Evolutionary conservation across 163 green algal genomes (phyloP).

Genomic region (Volvox carteri): DNA sequence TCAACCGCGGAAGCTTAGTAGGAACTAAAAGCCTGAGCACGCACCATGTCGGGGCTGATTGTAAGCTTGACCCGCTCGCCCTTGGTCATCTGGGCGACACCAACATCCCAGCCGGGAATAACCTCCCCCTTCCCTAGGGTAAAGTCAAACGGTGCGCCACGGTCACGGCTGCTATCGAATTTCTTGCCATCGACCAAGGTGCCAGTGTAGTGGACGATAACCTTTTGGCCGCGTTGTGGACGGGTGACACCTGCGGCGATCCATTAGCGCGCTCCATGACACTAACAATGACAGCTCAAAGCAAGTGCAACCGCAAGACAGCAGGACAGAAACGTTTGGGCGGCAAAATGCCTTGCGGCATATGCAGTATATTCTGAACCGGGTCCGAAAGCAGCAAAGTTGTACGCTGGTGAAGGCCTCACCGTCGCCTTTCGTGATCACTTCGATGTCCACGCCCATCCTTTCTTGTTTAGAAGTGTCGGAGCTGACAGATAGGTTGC

Average conservation of each 20-base stretch:
- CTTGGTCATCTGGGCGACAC: constrained; percentile 70
- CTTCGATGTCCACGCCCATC: constrained; percentile 66
- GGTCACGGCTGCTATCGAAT: constrained; percentile 84
- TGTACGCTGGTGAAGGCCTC: background rate
- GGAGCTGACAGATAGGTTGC: background rate
- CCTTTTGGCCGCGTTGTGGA: constrained; percentile 69
- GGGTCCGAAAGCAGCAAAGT: background rate
- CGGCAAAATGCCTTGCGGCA: background rate
- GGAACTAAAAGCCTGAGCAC: background rate
- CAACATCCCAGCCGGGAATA: constrained; percentile 44
- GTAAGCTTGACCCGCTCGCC: constrained; percentile 78
- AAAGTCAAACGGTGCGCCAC: constrained; percentile 79
- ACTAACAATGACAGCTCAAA: no score
- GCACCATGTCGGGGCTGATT: constrained; percentile 47
- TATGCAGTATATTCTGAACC: background rate
- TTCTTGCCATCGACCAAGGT: constrained; percentile 77
- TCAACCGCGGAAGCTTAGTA: no score
- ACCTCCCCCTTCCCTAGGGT: constrained; percentile 58
- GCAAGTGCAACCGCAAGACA: no score
- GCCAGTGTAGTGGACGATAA: constrained; percentile 79
- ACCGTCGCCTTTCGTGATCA: constrained; percentile 56
- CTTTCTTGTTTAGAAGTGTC: background rate
- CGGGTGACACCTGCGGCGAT: constrained; percentile 56
- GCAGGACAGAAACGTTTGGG: background rate
- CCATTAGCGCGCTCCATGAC: background rate